Evolutionary conservation across 768 basidiomycete genomes (phyloP).

Genomic region (Scleroderma bovista): DNA sequence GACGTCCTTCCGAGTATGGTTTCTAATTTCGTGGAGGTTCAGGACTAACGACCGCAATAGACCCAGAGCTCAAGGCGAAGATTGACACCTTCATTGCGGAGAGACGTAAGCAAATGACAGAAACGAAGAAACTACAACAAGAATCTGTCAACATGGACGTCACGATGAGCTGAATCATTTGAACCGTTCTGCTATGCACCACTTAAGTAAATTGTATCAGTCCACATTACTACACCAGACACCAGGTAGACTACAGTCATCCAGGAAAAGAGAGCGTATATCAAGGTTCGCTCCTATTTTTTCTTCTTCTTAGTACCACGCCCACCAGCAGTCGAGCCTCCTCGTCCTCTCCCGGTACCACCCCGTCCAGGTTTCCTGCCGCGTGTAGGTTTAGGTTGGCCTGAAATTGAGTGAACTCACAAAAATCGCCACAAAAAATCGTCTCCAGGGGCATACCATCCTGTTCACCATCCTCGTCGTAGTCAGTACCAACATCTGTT

Average conservation of each 20-base stretch:
- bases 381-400: conserved; percentile 17
- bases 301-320: conserved; percentile 28
- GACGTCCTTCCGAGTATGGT: conserved; percentile 71
- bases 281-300: conserved; percentile 16
- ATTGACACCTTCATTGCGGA: conserved; percentile 71
- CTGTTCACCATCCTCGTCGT: conserved; percentile 66
- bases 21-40: neutral
- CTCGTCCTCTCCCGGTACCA: conserved; percentile 21
- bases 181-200: neutral
- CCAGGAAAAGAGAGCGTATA: neutral
- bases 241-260: neutral
- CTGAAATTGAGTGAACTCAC: conserved; percentile 16
- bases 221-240: neutral
- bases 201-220: neutral
- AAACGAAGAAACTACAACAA: conserved; percentile 11
- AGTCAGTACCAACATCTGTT: conserved; percentile 66
- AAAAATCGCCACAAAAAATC: neutral
- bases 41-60: conserved; percentile 30
- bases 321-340: conserved; percentile 16
- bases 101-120: conserved; percentile 37
- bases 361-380: conserved; percentile 26
- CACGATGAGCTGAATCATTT: conserved; percentile 12
- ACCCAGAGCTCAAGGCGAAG: conserved; percentile 62
- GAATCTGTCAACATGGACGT: conserved; percentile 31
- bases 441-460: conserved; percentile 43